phyloP scores from a whole-genome alignment of 345 rosid genomes.

The Excoecaria cochinchinensis region DNA sequence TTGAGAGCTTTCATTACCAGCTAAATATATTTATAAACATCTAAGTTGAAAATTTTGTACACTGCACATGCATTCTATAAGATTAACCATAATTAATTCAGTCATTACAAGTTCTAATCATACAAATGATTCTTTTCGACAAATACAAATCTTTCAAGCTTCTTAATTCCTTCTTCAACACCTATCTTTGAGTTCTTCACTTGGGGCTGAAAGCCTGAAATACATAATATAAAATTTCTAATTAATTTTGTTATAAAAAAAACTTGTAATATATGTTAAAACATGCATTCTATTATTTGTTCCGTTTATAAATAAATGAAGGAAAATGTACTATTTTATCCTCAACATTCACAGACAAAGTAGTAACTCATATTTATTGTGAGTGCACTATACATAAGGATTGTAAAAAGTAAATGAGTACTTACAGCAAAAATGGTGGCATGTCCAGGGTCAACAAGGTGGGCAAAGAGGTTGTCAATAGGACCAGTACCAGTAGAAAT shows the following conservation, averaged over 20 bases:
- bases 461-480: slow-evolving; percentile 92
- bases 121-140: slow-evolving; percentile 22
- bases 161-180: not conserved
- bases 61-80: not conserved
- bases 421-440: slow-evolving; percentile 52
- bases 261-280: too few species aligned
- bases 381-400: too few species aligned
- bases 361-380: too few species aligned
- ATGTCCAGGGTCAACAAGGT: slow-evolving; percentile 97
- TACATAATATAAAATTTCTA: too few species aligned
- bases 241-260: too few species aligned
- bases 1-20: not conserved
- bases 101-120: slow-evolving; percentile 25
- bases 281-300: too few species aligned
- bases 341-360: too few species aligned
- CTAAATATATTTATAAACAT: not conserved
- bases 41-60: slow-evolving; percentile 4
- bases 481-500: slow-evolving; percentile 97
- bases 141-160: slow-evolving; percentile 24
- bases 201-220: slow-evolving; percentile 83
- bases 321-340: too few species aligned
- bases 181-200: slow-evolving; percentile 34
- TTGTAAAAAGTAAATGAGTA: too few species aligned
- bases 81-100: slow-evolving; percentile 17
- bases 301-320: too few species aligned